These are phyloP conservation scores for Neotropicomus parvogracilis DNA, from an alignment of 1,284 basidiomycete species.

Conservation along the genomic window DNA sequence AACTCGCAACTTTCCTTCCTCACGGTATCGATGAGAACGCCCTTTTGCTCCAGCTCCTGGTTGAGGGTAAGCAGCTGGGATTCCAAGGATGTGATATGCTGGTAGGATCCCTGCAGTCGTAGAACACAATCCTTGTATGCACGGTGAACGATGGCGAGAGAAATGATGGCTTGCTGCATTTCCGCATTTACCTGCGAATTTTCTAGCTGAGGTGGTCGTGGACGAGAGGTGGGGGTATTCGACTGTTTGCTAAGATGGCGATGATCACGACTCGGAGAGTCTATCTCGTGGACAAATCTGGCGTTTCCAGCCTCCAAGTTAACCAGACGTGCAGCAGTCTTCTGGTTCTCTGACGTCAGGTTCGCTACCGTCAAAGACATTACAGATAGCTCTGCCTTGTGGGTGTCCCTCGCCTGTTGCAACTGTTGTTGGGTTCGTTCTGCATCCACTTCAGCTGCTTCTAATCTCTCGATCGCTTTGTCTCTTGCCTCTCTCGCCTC, in stretches of 20 bases:
- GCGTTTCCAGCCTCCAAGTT: slow-evolving; percentile 19
- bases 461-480: slow-evolving; percentile 45
- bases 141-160: slow-evolving; percentile 33
- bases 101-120: slow-evolving; percentile 13
- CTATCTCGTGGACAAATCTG: slow-evolving; percentile 16
- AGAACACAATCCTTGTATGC: slow-evolving; percentile 16
- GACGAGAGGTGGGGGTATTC: slow-evolving; percentile 3
- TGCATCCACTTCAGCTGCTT: slow-evolving; percentile 44
- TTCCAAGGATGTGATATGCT: slow-evolving; percentile 15
- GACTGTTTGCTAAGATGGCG: slow-evolving; percentile 14
- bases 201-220: slow-evolving; percentile 12
- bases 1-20: slow-evolving; percentile 14
- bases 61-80: slow-evolving; percentile 14
- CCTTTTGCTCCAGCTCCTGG: slow-evolving; percentile 11
- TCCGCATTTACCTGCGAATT: slow-evolving; percentile 14
- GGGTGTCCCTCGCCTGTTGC: slow-evolving; percentile 4
- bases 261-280: slow-evolving; percentile 10
- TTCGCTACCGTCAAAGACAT: slow-evolving; percentile 15
- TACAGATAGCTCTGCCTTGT: slow-evolving; percentile 21
- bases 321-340: slow-evolving; percentile 11
- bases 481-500: slow-evolving; percentile 68
- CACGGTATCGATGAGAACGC: neutral
- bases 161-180: slow-evolving; percentile 28
- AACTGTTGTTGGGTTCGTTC: slow-evolving; percentile 54
- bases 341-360: slow-evolving; percentile 17